These are phyloP conservation scores for Phialophora macrospora DNA, from an alignment of 2,329 filamentous ascomycete species.

Conservation along the genomic window DNA sequence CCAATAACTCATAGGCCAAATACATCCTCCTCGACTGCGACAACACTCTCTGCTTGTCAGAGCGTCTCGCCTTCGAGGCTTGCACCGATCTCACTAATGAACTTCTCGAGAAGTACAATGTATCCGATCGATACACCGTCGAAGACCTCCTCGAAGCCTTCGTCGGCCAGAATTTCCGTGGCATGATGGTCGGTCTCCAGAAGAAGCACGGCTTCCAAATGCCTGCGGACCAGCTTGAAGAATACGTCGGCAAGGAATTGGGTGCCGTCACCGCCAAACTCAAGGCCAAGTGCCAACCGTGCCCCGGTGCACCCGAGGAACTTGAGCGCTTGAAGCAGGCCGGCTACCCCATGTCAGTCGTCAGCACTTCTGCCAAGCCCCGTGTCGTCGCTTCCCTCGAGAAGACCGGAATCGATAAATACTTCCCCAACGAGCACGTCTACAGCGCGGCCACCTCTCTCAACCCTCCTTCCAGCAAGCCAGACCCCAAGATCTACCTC, in stretches of 20 bases:
- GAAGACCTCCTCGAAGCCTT: slow-evolving; percentile 82
- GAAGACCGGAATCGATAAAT: slow-evolving; percentile 80
- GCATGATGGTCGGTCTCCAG: slow-evolving; percentile 73
- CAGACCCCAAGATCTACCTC: slow-evolving; percentile 89
- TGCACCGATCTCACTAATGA: slow-evolving; percentile 90
- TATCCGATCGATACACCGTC: slow-evolving; percentile 75
- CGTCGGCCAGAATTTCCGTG: slow-evolving; percentile 93
- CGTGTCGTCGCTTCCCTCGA: slow-evolving; percentile 79
- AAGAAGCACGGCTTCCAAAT: slow-evolving; percentile 77
- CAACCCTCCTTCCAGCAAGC: slow-evolving; percentile 81
- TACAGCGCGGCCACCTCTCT: slow-evolving; percentile 85
- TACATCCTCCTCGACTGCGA: slow-evolving; percentile 75
- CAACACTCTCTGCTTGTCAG: slow-evolving; percentile 93
- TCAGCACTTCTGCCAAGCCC: slow-evolving; percentile 78
- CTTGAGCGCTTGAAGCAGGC: slow-evolving; percentile 68
- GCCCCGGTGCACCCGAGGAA: slow-evolving; percentile 70
- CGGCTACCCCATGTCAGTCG: slow-evolving; percentile 76
- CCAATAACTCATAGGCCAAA: slow-evolving; percentile 58
- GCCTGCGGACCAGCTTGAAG: slow-evolving; percentile 70
- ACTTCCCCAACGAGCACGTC: slow-evolving; percentile 74
- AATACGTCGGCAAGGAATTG: slow-evolving; percentile 78
- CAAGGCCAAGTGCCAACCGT: slow-evolving; percentile 69
- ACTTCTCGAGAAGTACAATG: slow-evolving; percentile 71
- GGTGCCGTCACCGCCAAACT: slow-evolving; percentile 85
- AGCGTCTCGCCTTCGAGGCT: slow-evolving; percentile 89